Conservation (phyloP, 306 rosid species). For the Malus sylvestris region DNA sequence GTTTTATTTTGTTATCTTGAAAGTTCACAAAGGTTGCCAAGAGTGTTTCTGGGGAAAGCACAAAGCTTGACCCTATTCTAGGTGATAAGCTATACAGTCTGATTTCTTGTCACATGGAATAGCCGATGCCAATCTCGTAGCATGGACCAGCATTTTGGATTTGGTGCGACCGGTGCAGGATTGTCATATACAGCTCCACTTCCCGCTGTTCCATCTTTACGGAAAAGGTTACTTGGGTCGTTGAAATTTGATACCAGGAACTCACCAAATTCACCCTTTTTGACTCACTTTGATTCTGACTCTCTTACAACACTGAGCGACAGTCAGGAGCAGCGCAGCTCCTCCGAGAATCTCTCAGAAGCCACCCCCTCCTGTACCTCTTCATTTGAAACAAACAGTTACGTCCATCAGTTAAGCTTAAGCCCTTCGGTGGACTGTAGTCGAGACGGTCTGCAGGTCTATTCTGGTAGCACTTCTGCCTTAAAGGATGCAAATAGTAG, state of each 20-base stretch:
- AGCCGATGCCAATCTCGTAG: constrained; percentile 42
- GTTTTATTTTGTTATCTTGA: constrained; percentile 19
- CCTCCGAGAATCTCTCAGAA: constrained; percentile 56
- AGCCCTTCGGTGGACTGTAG: constrained; percentile 31
- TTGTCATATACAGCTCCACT: constrained; percentile 47
- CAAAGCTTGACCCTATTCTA: constrained; percentile 11
- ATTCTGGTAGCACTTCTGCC: constrained; percentile 30
- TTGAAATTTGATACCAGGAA: constrained; percentile 52
- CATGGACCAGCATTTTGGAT: constrained; percentile 68
- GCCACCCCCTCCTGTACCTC: constrained; percentile 47
- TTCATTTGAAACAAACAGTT: constrained; percentile 42
- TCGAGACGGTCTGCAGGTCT: constrained; percentile 27
- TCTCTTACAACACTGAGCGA: constrained; percentile 48
- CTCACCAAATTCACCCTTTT: constrained; percentile 63
- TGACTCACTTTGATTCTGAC: constrained; percentile 54
- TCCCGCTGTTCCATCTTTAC: constrained; percentile 49
- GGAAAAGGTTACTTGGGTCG: constrained; percentile 47
- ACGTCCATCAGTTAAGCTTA: constrained; percentile 21
- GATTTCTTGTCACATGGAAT: constrained; percentile 3
- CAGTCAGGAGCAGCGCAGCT: constrained; percentile 51
- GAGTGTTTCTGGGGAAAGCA: not conserved
- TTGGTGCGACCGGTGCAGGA: constrained; percentile 44
- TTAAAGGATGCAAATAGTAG: constrained; percentile 34
- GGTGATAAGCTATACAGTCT: not conserved
- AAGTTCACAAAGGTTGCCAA: not conserved